These are phyloP conservation scores for Fragilaria crotonensis DNA, from an alignment of 108 stramenopile species.

Conservation along the genomic window DNA sequence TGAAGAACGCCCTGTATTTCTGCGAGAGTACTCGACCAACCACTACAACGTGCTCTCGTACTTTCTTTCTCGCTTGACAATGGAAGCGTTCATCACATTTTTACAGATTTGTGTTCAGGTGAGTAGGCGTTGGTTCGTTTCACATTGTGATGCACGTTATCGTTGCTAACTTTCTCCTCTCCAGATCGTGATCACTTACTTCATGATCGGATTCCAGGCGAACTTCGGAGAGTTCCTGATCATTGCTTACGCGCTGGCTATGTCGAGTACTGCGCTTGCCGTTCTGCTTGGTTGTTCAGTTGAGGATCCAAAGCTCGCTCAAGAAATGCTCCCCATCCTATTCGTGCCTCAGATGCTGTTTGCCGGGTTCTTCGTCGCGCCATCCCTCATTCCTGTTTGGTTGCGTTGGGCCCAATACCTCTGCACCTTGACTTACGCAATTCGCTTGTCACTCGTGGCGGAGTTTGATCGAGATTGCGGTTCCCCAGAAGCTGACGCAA, in stretches of 20 bases:
- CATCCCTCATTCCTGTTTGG: conserved; percentile 40
- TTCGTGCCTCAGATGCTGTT: conserved; percentile 79
- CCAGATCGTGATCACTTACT: conserved; percentile 19
- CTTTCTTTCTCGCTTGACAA: conserved; percentile 40
- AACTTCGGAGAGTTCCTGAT: conserved; percentile 22
- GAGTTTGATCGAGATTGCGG: conserved; percentile 52
- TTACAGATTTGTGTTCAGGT: conserved; percentile 19
- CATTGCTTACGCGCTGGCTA: conserved; percentile 27
- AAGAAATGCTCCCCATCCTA: conserved; percentile 51
- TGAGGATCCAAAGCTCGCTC: conserved; percentile 42
- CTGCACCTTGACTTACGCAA: conserved; percentile 53
- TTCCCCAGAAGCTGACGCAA: conserved; percentile 15
- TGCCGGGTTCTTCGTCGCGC: conserved; percentile 57
- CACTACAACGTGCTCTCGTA: conserved; percentile 70
- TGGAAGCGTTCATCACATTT: conserved; percentile 40
- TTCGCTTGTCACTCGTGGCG: conserved; percentile 31
- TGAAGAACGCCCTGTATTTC: conserved; percentile 46
- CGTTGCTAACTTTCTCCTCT: background rate
- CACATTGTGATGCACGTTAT: background rate
- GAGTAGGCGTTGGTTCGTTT: background rate
- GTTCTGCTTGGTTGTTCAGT: conserved; percentile 45
- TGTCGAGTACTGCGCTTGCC: conserved; percentile 39
- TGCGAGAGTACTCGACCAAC: conserved; percentile 80
- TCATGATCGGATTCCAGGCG: conserved; percentile 34
- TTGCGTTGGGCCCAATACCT: conserved; percentile 72